Evolutionary conservation across 768 basidiomycete species (phyloP).

Genomic region (Xerocomellus chrysenteron): DNA sequence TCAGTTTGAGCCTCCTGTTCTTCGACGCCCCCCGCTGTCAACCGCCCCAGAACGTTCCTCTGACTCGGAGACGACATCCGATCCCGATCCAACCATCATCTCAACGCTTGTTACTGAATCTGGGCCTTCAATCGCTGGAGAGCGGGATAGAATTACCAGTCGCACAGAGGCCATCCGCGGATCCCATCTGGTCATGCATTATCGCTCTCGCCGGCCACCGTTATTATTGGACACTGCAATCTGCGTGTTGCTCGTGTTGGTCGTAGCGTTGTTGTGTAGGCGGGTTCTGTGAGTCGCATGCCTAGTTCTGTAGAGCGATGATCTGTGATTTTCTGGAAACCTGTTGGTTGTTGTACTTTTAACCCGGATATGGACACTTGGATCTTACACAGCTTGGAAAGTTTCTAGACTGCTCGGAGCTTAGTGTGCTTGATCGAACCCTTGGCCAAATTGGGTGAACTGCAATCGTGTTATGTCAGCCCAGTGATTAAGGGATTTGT

Average conservation of each 20-base stretch:
- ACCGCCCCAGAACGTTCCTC: constrained; percentile 20
- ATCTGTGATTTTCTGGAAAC: constrained; percentile 23
- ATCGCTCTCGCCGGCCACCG: constrained; percentile 44
- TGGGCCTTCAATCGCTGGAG: constrained; percentile 8
- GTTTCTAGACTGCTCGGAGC: constrained; percentile 22
- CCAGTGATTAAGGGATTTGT: constrained; percentile 24
- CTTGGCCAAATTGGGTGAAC: constrained; percentile 12
- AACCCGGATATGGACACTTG: constrained; percentile 1
- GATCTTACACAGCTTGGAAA: constrained; percentile 14
- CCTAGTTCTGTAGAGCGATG: constrained; percentile 12
- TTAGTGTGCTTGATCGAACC: constrained; percentile 20
- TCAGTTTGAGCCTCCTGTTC: constrained; percentile 17
- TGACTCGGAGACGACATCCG: constrained; percentile 9
- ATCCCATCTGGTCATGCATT: constrained; percentile 12
- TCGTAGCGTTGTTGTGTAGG: constrained; percentile 66
- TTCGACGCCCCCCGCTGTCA: constrained; percentile 12
- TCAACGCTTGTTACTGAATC: constrained; percentile 13
- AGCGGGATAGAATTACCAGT: constrained; percentile 9
- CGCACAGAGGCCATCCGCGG: constrained; percentile 19
- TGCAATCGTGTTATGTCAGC: constrained; percentile 28
- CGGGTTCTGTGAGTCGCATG: constrained; percentile 43
- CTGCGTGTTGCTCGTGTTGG: constrained; percentile 65
- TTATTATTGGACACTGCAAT: constrained; percentile 73
- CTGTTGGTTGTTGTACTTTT: constrained; percentile 17
- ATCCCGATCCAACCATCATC: constrained; percentile 19